Percentiles rank a stretch among this genome's conserved stretches.
Evolutionary conservation across 2,329 filamentous ascomycete genomes (phyloP).

Genomic region (Verticillium zaregamsianum): DNA sequence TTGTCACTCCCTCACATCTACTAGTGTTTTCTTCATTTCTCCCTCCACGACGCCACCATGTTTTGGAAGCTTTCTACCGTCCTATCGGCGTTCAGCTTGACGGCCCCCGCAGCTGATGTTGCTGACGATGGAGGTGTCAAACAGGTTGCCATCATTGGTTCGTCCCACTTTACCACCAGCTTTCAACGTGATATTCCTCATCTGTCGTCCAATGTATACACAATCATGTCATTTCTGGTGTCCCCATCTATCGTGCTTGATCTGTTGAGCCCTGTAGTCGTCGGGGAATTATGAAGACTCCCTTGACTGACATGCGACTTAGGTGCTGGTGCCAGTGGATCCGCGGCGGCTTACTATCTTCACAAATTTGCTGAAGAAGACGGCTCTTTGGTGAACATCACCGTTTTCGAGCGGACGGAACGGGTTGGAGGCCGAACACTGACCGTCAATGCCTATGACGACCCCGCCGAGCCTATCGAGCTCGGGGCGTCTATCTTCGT

Average conservation of each 20-base stretch:
- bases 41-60: background rate
- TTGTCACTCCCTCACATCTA: background rate
- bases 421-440: slow-evolving; percentile 84
- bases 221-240: background rate
- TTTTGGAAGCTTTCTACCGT: slow-evolving; percentile 13
- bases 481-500: slow-evolving; percentile 93
- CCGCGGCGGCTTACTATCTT: slow-evolving; percentile 82
- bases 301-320: slow-evolving; percentile 5
- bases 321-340: slow-evolving; percentile 88
- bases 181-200: background rate
- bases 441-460: slow-evolving; percentile 72
- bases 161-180: slow-evolving; percentile 1
- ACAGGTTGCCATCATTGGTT: slow-evolving; percentile 24
- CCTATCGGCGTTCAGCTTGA: slow-evolving; percentile 14
- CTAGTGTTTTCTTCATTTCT: background rate
- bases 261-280: no score
- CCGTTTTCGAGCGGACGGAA: slow-evolving; percentile 75
- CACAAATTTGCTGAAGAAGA: slow-evolving; percentile 62
- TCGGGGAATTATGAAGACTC: background rate
- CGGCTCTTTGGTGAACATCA: slow-evolving; percentile 68
- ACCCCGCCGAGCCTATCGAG: slow-evolving; percentile 68
- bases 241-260: background rate
- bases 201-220: background rate
- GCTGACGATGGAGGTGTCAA: slow-evolving; percentile 7
- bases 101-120: slow-evolving; percentile 10